Conservation (phyloP, 352 stramenopile species). For the Thalassiosira livingstoniorum region DNA sequence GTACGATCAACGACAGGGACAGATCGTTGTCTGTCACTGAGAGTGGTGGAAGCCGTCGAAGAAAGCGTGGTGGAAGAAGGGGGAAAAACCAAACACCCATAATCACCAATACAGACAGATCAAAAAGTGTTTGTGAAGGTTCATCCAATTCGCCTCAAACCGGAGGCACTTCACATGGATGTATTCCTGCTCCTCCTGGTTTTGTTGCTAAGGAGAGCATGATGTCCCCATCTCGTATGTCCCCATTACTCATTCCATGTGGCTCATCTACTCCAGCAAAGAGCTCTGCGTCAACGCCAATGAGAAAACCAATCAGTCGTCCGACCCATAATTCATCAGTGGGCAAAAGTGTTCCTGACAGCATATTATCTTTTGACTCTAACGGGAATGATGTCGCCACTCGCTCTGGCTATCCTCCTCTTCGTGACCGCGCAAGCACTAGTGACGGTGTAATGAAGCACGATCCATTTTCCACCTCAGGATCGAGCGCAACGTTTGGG, state of each 20-base stretch:
- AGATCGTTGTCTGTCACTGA: not conserved
- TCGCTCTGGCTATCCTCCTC: conserved; percentile 4
- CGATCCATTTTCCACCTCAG: not conserved
- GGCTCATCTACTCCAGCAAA: not conserved
- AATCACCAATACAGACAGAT: not conserved
- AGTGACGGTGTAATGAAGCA: conserved; percentile 17
- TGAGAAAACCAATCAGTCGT: conserved; percentile 18
- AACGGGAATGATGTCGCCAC: not conserved
- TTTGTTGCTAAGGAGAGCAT: conserved; percentile 28
- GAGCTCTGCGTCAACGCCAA: not conserved
- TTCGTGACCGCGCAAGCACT: conserved; percentile 12
- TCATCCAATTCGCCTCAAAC: not conserved
- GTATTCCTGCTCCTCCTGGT: conserved; percentile 13
- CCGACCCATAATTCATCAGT: not conserved
- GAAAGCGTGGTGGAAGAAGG: conserved; percentile 5
- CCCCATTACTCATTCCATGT: conserved; percentile 8
- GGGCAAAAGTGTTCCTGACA: not conserved
- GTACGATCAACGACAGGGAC: not conserved
- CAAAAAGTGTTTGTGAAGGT: not conserved
- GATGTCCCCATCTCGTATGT: conserved; percentile 12
- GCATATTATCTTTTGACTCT: no score
- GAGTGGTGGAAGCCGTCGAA: conserved; percentile 8
- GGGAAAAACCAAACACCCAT: not conserved
- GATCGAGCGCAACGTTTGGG: not conserved
- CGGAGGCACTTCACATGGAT: not conserved